Percentiles rank a stretch among this genome's conserved stretches.
Conservation (phyloP, 2,329 filamentous ascomycete species). For the Ceratocystis ficicola region DNA sequence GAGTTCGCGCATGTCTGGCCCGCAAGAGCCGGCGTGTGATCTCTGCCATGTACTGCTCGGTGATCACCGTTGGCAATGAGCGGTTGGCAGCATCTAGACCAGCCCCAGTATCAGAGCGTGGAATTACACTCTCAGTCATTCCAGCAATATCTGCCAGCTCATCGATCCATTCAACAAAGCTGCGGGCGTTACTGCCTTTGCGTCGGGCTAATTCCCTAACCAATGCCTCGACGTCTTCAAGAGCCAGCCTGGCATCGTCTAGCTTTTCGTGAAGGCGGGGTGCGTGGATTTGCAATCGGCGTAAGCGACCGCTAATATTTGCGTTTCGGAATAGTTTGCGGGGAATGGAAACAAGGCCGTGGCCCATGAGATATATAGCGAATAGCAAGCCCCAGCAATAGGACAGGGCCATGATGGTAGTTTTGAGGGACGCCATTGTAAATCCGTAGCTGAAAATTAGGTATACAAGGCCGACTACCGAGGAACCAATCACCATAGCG, state of each 20-base stretch:
- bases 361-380: conserved; percentile 95
- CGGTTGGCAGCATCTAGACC: conserved; percentile 32
- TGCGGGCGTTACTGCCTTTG: conserved; percentile 58
- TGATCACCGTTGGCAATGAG: conserved; percentile 67
- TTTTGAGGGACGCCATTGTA: conserved; percentile 61
- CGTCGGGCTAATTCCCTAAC: conserved; percentile 66
- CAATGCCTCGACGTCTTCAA: conserved; percentile 72
- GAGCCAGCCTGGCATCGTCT: conserved; percentile 65
- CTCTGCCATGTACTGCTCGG: conserved; percentile 84
- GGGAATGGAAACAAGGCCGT: conserved; percentile 85
- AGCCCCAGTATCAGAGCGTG: conserved; percentile 8
- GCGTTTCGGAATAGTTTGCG: conserved; percentile 68
- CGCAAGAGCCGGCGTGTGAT: conserved; percentile 70
- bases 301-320: conserved; percentile 60
- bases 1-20: conserved; percentile 67
- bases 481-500: conserved; percentile 60
- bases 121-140: conserved; percentile 49
- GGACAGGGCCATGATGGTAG: conserved; percentile 78
- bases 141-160: conserved; percentile 71
- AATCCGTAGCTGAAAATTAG: conserved; percentile 69
- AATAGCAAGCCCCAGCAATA: conserved; percentile 88
- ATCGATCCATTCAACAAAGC: conserved; percentile 90
- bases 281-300: conserved; percentile 63
- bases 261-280: conserved; percentile 76
- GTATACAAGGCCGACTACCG: conserved; percentile 64